A percentile compares a stretch with the other conserved stretches of the same genome.
Evolutionary conservation across 2,329 filamentous ascomycete genomes (phyloP).

Genomic region (Pestalotiopsis sp.): DNA sequence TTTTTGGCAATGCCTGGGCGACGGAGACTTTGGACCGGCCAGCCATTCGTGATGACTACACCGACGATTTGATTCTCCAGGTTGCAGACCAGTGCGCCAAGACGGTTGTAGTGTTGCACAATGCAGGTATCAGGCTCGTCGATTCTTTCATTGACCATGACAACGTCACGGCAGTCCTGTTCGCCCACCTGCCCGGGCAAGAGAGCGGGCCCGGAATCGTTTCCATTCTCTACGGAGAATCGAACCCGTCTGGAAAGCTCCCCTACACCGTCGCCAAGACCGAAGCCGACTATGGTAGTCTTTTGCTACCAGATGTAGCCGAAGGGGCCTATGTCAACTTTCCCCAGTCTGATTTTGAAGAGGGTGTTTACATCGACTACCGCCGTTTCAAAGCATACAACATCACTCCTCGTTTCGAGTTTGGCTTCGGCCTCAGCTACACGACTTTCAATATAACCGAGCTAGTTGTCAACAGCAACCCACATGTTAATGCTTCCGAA

Average conservation of each 20-base stretch:
- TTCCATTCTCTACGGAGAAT: constrained; percentile 63
- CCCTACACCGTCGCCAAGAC: constrained; percentile 32
- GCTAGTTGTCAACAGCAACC: neutral
- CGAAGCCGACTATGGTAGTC: constrained; percentile 51
- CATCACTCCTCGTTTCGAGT: constrained; percentile 76
- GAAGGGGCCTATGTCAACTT: constrained; percentile 39
- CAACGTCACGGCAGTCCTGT: constrained; percentile 73
- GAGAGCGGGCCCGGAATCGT: constrained; percentile 78
- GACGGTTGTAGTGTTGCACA: constrained; percentile 72
- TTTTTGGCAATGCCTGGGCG: constrained; percentile 79
- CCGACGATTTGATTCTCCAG: constrained; percentile 16
- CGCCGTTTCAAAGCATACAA: constrained; percentile 79
- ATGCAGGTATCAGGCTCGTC: constrained; percentile 56
- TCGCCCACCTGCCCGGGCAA: constrained; percentile 80
- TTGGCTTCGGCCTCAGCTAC: constrained; percentile 83
- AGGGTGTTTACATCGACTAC: constrained; percentile 87
- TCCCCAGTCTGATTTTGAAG: constrained; percentile 78
- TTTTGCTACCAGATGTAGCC: constrained; percentile 37
- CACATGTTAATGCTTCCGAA: neutral
- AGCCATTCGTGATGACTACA: constrained; percentile 15
- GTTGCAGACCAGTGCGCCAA: constrained; percentile 19
- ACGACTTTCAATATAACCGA: constrained; percentile 64
- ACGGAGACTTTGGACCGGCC: constrained; percentile 64
- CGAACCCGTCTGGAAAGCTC: constrained; percentile 26
- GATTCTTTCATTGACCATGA: constrained; percentile 81